Evolutionary conservation across 2,329 filamentous ascomycete genomes (phyloP), one percentile per base, ranked within the genome.

Genomic region (Botrytis elliptica): DNA sequence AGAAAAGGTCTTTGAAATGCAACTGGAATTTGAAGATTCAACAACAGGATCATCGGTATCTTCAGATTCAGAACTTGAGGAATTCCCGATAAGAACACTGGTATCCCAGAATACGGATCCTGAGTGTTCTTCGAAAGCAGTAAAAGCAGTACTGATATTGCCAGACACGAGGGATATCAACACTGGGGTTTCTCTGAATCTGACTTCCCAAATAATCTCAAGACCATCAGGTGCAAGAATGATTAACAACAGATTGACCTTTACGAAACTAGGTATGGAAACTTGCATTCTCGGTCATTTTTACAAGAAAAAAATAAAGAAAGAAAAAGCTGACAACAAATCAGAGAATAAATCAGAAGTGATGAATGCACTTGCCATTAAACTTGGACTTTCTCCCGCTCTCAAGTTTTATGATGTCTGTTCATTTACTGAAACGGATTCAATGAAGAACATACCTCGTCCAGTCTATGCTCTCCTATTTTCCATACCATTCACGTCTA

Each of bases 331-430:
- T 68, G 8, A 68, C 18, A 57, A 6, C 3, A 9, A 55, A 57
- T 33, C 10, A 81, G 80, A 81, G 71, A 81, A 81, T 65, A 97
- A 98, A 85, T 95, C 96, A 0, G 90, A 93, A 83, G 90, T 98
- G 46, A 96, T 98, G 91, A 95, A 91, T 71, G 84, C 87, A 62
- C 91, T 98, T 52, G 88, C 97, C 67, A 93, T 92, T 85, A 90
- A 90, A 78, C 92, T 98, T 40, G 95, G 95, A 76, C 89, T 98
- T 73, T 92, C 92, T n/a, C 80, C 84, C n/a, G 86, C 88, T 40
- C 88, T 98, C 64, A 87, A 89, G 79, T 91, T 97, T 84, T 91
- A 97, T 86, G 95, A 98, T 83, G 93, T 98, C 82, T 98, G 91
- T 88, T 95, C 92, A 78, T 91, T 98, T 80, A 91, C 92, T 76